These are phyloP conservation scores for Lecanicillium sp. DNA, from an alignment of 2,329 filamentous ascomycete genomes.

Conservation along the genomic window DNA sequence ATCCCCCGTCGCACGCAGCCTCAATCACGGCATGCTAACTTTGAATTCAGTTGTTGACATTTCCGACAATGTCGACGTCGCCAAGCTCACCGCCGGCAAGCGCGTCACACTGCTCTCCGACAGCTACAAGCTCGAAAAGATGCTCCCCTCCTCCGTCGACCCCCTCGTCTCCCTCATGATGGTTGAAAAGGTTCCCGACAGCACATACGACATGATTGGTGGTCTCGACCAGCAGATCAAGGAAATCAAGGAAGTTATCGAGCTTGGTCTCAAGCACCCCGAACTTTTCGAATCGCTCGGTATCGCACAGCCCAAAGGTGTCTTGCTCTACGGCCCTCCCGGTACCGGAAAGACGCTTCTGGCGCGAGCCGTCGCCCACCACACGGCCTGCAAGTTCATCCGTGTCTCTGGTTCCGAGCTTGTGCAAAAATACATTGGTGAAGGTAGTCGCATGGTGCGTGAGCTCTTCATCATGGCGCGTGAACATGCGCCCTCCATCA, in stretches of 20 bases:
- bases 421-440: slow-evolving; percentile 98
- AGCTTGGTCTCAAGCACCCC: slow-evolving; percentile 95
- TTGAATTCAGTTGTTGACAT: slow-evolving; percentile 76
- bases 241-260: slow-evolving; percentile 99
- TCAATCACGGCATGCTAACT: slow-evolving; percentile 6
- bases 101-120: slow-evolving; percentile 94
- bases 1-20: background rate
- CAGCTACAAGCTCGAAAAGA: slow-evolving; percentile 98
- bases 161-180: slow-evolving; percentile 99
- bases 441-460: slow-evolving; percentile 96
- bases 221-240: slow-evolving; percentile 98
- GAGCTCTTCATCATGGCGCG: slow-evolving; percentile 99
- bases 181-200: slow-evolving; percentile 99
- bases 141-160: slow-evolving; percentile 95
- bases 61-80: slow-evolving; percentile 85
- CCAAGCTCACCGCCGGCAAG: slow-evolving; percentile 95
- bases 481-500: slow-evolving; percentile 96
- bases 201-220: slow-evolving; percentile 99
- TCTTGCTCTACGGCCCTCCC: slow-evolving; percentile 90
- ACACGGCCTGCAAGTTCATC: slow-evolving; percentile 99
- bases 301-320: slow-evolving; percentile 96
- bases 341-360: slow-evolving; percentile 96
- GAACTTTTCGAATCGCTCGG: slow-evolving; percentile 98
- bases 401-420: slow-evolving; percentile 92
- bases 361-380: slow-evolving; percentile 91